Evolutionary conservation across 2,329 filamentous ascomycete genomes (phyloP).

Genomic region (Zymoseptoria ardabiliae): DNA sequence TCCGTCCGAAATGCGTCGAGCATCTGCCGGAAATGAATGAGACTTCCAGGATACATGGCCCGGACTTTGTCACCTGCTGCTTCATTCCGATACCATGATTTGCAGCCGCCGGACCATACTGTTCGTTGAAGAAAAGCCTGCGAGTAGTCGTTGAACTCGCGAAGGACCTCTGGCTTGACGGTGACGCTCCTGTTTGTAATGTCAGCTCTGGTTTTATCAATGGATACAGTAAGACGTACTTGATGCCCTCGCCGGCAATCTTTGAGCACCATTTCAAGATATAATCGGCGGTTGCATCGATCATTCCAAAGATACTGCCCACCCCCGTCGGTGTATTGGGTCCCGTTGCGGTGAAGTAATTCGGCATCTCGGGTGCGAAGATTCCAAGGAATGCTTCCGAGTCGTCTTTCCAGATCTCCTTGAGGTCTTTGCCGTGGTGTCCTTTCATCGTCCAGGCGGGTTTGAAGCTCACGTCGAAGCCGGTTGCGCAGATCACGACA

Average conservation of each 20-base stretch:
- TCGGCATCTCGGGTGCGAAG: constrained; percentile 20
- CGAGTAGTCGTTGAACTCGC: constrained; percentile 43
- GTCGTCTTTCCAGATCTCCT: constrained; percentile 4
- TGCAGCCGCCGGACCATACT: constrained; percentile 44
- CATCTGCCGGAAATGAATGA: constrained; percentile 9
- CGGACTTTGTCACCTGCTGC: constrained; percentile 31
- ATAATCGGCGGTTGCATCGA: constrained; percentile 8
- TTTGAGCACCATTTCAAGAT: constrained; percentile 13
- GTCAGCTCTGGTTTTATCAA: background rate
- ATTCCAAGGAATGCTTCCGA: constrained; percentile 21
- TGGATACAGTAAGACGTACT: constrained; percentile 26
- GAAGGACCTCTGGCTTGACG: constrained; percentile 38
- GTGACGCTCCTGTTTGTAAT: constrained; percentile 12
- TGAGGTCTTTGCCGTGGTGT: constrained; percentile 22
- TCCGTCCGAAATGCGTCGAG: constrained; percentile 7
- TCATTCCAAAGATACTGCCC: constrained; percentile 5
- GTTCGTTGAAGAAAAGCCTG: constrained; percentile 44
- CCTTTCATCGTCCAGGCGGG: constrained; percentile 30
- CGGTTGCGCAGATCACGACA: constrained; percentile 40
- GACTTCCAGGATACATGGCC: constrained; percentile 12
- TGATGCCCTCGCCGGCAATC: constrained; percentile 12
- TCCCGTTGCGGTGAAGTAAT: constrained; percentile 18
- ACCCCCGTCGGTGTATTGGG: constrained; percentile 11
- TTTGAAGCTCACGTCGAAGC: constrained; percentile 32
- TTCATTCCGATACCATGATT: constrained; percentile 48